A percentile compares a stretch with the other conserved stretches of the same genome.
Conservation (phyloP, 129 eudicot species). For the Pulicaria dysenterica region DNA sequence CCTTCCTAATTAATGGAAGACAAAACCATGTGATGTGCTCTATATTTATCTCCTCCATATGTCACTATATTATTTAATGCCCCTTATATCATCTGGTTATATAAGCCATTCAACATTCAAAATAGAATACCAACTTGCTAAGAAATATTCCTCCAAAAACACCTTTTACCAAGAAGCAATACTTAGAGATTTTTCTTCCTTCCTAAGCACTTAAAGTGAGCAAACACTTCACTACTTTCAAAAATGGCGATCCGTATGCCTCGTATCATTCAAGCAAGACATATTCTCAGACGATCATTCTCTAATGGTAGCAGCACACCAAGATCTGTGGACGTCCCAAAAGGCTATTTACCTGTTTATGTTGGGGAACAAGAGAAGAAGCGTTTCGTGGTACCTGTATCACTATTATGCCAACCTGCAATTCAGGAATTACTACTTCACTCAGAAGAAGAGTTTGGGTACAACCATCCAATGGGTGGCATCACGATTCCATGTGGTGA, state of each 20-base stretch:
- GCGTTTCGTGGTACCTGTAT: constrained; percentile 51
- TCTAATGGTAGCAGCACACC: background rate
- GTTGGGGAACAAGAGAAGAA: background rate
- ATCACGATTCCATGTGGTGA: constrained; percentile 54
- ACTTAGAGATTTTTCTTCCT: no score
- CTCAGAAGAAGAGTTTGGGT: constrained; percentile 62
- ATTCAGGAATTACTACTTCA: constrained; percentile 39
- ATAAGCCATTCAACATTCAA: background rate
- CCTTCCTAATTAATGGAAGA: no score
- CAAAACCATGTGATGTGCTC: no score
- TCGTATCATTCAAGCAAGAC: constrained; percentile 21
- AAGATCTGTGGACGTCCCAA: constrained; percentile 19
- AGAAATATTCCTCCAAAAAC: no score
- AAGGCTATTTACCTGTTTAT: constrained; percentile 15
- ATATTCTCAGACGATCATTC: no score
- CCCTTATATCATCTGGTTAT: background rate
- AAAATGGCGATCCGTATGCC: constrained; percentile 24
- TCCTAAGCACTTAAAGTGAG: background rate
- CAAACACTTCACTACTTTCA: background rate
- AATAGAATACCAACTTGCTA: background rate
- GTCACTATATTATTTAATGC: no score
- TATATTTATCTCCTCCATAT: no score
- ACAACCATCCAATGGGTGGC: constrained; percentile 56
- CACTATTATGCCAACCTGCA: constrained; percentile 37
- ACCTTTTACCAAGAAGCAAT: background rate